Conservation (phyloP, 139 green algal species). For the Tetradesmus lagerheimii region DNA sequence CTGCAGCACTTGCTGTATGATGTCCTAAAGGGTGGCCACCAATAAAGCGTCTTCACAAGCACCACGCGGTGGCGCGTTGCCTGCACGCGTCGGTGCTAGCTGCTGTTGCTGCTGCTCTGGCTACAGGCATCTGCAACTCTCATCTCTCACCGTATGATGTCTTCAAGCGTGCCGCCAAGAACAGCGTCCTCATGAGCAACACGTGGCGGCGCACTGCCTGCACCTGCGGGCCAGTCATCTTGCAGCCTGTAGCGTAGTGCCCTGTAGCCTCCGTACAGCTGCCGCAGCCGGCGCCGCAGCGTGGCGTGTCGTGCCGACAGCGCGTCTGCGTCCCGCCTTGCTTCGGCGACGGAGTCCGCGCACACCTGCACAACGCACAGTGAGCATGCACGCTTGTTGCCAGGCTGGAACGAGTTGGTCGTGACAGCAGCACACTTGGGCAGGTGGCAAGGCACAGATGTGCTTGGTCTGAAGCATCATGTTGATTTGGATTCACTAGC, state of each 20-base stretch:
- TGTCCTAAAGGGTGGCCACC: neutral
- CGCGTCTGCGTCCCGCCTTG: slow-evolving; percentile 58
- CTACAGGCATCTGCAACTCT: neutral
- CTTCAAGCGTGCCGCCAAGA: slow-evolving; percentile 51
- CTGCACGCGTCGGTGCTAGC: no score
- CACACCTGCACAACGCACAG: slow-evolving; percentile 51
- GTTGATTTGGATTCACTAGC: no score
- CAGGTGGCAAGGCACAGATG: no score
- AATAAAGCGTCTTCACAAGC: neutral
- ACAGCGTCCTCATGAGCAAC: slow-evolving; percentile 58
- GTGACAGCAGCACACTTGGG: no score
- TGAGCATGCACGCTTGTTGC: no score
- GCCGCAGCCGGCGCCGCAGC: slow-evolving; percentile 61
- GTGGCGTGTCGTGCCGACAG: slow-evolving; percentile 53
- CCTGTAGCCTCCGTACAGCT: slow-evolving; percentile 65
- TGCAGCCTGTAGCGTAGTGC: slow-evolving; percentile 56
- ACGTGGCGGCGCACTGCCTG: neutral
- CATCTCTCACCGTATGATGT: slow-evolving; percentile 51
- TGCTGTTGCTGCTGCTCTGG: neutral
- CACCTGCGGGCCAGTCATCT: slow-evolving; percentile 59
- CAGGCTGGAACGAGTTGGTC: no score
- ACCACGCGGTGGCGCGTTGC: neutral
- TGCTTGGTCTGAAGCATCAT: no score
- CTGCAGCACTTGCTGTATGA: neutral
- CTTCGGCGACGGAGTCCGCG: slow-evolving; percentile 57